Evolutionary conservation across 2,329 filamentous ascomycete species (phyloP).

Genomic region (Claviceps purpurea): DNA sequence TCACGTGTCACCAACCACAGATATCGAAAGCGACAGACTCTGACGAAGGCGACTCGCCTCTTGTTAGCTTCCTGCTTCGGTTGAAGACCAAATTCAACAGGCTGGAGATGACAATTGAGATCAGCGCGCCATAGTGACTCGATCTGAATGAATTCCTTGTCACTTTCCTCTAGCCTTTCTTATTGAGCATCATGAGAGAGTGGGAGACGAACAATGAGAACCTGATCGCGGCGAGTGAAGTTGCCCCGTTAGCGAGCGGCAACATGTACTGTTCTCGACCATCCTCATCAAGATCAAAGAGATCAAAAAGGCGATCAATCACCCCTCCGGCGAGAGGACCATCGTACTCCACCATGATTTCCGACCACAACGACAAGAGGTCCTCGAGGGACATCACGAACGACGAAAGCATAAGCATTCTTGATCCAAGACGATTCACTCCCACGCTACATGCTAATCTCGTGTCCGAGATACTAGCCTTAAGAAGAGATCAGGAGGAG

Average conservation of each 20-base stretch:
- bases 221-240: constrained; percentile 33
- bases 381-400: constrained; percentile 43
- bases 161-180: background rate
- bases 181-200: constrained; percentile 29
- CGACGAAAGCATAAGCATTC: constrained; percentile 57
- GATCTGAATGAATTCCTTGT: background rate
- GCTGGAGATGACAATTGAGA: background rate
- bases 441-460: constrained; percentile 89
- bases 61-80: background rate
- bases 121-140: background rate
- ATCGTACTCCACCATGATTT: constrained; percentile 40
- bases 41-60: constrained; percentile 5
- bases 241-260: constrained; percentile 49
- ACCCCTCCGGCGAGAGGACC: constrained; percentile 48
- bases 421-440: constrained; percentile 87
- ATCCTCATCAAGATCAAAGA: constrained; percentile 48
- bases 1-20: constrained; percentile 6
- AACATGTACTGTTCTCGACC: constrained; percentile 59
- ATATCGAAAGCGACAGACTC: constrained; percentile 5
- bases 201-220: constrained; percentile 55
- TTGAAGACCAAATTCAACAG: background rate
- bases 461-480: constrained; percentile 80
- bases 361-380: constrained; percentile 31
- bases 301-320: constrained; percentile 48
- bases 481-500: constrained; percentile 81